Evolutionary conservation across 305 asterid genomes (phyloP), one percentile per base, ranked within the genome.

Genomic region (Coffea humblotiana): DNA sequence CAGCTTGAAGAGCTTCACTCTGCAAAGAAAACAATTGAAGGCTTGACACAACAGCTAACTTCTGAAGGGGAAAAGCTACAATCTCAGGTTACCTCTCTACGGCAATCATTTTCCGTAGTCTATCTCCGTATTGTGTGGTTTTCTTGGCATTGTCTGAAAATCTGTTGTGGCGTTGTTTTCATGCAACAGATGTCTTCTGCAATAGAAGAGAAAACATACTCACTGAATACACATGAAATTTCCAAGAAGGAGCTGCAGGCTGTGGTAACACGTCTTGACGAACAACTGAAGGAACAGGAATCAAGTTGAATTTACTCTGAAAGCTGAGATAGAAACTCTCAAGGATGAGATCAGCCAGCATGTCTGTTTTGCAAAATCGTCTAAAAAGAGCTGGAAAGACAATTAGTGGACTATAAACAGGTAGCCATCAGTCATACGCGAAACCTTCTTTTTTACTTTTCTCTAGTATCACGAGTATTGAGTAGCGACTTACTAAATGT

Each of bases 201-300:
- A 29, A 83, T 84, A 87, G 94, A 92, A 79, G 97, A 94, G 82
- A 94, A 89, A 91, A 83, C 77, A 74, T 51, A 83, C 92, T 92
- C 32, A 88, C 79, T 18, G 94, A 92, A 90, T n/a, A 84, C 92
- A 72, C 86, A 85, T 82, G 88, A 91, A 76, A 87, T 71, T 80
- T 84, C 96, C 54, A 90, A 84, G 88, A 88, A 89, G 86, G 98
- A 94, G 75, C 96, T 92, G 78, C 91, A 91, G 79, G 83, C 84
- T 40, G 88, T 87, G 78, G 88, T 93, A 74, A 58, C 78, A 47
- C 76, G 83, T 54, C 97, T 92, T 67, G 95, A 94, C 83, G 95
- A 87, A 85, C 91, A 92, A 83, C 68, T 94, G 91, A 89, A 91
- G 82, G 91, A 86, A 77, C 92, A 89, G 37, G 90, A 84, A 77